phyloP scores from a whole-genome alignment of 2,329 filamentous ascomycete species.

The Trichoderma atrobrunneum region DNA sequence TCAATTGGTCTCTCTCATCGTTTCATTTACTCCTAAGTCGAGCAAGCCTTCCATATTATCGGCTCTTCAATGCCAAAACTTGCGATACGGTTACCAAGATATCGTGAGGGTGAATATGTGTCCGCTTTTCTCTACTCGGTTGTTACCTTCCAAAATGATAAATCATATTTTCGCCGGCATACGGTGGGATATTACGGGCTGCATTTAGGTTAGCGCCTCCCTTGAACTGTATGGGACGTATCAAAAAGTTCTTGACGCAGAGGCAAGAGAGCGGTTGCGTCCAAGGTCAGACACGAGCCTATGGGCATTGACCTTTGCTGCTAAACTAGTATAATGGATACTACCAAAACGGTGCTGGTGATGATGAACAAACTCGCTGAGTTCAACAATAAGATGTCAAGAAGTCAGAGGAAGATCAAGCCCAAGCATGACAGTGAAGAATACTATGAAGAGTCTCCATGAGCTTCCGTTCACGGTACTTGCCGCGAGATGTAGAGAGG shows the following conservation, averaged over 20 bases:
- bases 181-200: not conserved
- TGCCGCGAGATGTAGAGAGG: not conserved
- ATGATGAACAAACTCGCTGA: no score
- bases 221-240: no score
- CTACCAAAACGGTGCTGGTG: no score
- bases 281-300: no score
- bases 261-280: no score
- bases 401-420: no score
- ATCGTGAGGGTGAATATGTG: not conserved
- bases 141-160: not conserved
- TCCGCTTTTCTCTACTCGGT: not conserved
- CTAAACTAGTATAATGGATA: no score
- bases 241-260: no score
- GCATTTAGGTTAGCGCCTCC: no score
- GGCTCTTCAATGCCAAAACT: not conserved
- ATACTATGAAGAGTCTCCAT: not conserved
- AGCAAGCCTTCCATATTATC: not conserved
- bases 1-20: not conserved
- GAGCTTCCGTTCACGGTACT: not conserved
- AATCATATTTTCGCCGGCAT: not conserved
- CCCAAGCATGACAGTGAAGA: no score
- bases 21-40: not conserved
- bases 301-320: no score
- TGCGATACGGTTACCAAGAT: not conserved
- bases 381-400: no score